Base-by-base conservation (phyloP, 2,329 filamentous ascomycete species). In the Biscogniauxia sp. region DNA sequence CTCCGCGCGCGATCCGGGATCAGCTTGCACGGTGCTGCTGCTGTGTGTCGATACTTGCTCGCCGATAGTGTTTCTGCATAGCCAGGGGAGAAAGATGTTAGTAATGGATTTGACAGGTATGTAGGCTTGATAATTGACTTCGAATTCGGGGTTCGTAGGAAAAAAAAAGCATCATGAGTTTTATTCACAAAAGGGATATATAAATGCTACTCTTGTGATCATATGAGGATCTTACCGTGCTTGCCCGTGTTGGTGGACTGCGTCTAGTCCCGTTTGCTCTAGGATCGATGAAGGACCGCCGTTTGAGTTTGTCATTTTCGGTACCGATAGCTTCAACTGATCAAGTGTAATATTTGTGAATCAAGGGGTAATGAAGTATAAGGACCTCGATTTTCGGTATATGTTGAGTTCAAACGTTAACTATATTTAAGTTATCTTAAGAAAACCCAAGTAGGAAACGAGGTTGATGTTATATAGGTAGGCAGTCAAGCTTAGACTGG, bases 231-330 rank as follows among this genome's bases (percentile, higher is more conserved):
- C 68, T 63, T 63, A 69, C 69, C 66, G 63, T 17, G 65, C 64
- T 55, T 66, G 67, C 9, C 62, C 62, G 32, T 63, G 32, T 41
- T 67, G 66, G 4, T 64, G 50, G 17, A 13, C 9, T 32, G 66
- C 61, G 57, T 66, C 64, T 49, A 66, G 64, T 0, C 67, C 61
- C 37, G 64, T 58, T 57, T 69, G 65, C 60, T 69, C 64, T 49
- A 64, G 51, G 50, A 55, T 53, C 19, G 63, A 64, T 49, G 68
- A 59, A 54, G 66, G 64, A 20, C 60, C 59, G 49, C 57, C 54
- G 55, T 57, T 59, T 6, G 65, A 65, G 60, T 68, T 66, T 17
- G 67, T 61, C 69, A 70, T 69, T 17, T 67, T 66, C 49, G 13
- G 32, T 60, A 13, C n/a, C 8, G 52, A 32, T 54, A 8, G 5